A percentile compares a stretch with the other conserved stretches of the same genome.
phyloP scores from a whole-genome alignment of 108 stramenopile species.

The Cyclostephanos invisitatus region DNA sequence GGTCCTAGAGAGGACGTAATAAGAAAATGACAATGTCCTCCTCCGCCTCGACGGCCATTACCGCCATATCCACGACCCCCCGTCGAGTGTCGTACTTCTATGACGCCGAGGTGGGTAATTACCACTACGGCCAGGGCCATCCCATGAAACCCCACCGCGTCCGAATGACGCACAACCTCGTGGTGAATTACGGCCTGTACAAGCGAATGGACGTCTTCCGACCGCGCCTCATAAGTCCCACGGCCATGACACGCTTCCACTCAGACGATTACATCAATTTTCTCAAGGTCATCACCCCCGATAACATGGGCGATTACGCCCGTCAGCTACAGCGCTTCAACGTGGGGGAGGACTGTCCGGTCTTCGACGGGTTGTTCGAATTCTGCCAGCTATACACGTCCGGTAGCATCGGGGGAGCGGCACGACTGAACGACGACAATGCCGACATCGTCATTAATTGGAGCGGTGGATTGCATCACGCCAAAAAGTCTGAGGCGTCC shows the following conservation, averaged over 20 bases:
- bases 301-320: slow-evolving; percentile 76
- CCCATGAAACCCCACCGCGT: slow-evolving; percentile 99
- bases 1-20: too few species aligned
- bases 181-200: slow-evolving; percentile 96
- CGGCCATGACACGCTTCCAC: slow-evolving; percentile 95
- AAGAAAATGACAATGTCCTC: slow-evolving; percentile 4
- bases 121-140: slow-evolving; percentile 98
- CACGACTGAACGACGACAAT: slow-evolving; percentile 91
- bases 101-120: slow-evolving; percentile 92
- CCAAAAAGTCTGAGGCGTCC: slow-evolving; percentile 95
- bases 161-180: slow-evolving; percentile 96
- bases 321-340: slow-evolving; percentile 89
- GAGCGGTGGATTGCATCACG: slow-evolving; percentile 99
- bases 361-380: slow-evolving; percentile 99
- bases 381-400: slow-evolving; percentile 96
- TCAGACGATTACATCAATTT: slow-evolving; percentile 96
- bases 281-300: slow-evolving; percentile 86
- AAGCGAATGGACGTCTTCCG: slow-evolving; percentile 97
- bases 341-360: slow-evolving; percentile 98
- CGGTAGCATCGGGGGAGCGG: slow-evolving; percentile 94
- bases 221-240: slow-evolving; percentile 86
- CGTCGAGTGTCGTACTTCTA: slow-evolving; percentile 96
- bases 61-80: slow-evolving; percentile 15
- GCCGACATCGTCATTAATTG: slow-evolving; percentile 98
- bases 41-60: background rate